Evolutionary conservation across 805 yeast genomes (phyloP), one percentile per base, ranked within the genome.

Genomic region (Myxozyma monticola): DNA sequence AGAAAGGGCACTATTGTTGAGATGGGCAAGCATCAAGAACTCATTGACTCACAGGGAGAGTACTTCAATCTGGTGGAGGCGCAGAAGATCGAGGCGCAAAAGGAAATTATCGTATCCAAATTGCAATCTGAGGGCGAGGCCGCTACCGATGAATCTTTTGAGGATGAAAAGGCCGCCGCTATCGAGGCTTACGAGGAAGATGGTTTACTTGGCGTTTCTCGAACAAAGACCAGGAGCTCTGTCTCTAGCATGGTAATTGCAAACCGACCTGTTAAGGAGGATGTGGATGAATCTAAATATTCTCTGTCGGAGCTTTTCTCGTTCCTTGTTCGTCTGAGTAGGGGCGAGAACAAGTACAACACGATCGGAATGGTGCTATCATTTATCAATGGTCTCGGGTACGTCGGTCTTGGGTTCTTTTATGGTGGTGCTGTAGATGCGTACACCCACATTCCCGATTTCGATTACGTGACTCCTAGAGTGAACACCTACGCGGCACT

Each of bases 1-100:
- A 42, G 57, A 2, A 65, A 67, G 29, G 74, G 78, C 4, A 76
- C 71, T 48, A 77, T 76, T 50, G 74, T 65, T n/a, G 74, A 71
- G 56, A 62, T 60, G 42, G 74, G 74, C 8, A 57, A 49, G 4
- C 72, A 68, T 46, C 54, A 58, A 4, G 65, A 63, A 30, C 51
- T 71, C 25, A 12, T 65, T 9, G 60, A 42, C 1, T 25, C 15
- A 24, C 26, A 48, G 25, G 68, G 67, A 25, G 46, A 52, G 51
- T 52, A 63, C 49, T 50, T 53, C 41, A 37, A 40, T 8, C 59
- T 65, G 5, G 66, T 65, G n/a, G 53, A 62, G 56, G 60, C 68
- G 48, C 54, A 64, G 60, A 54, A 51, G n/a, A 35, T 63, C 12
- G 40, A 50, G 21, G 26, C 45, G 43, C 44, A 51, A 39, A 48